Evolutionary conservation across 352 stramenopile genomes (phyloP).

Genomic region (Globisporangium sylvaticum): DNA sequence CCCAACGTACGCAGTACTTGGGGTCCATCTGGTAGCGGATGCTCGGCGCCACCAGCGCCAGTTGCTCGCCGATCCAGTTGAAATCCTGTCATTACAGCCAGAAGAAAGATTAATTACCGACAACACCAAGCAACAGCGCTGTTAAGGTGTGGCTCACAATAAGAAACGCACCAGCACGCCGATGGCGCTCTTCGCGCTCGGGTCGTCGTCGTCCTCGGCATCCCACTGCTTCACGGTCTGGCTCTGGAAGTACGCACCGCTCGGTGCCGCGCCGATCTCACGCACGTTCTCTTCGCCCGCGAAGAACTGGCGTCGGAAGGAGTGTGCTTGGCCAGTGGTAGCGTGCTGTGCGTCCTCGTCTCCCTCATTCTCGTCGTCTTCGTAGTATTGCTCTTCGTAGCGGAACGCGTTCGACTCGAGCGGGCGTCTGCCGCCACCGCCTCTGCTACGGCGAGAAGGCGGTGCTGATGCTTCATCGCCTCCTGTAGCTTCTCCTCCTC

Average conservation of each 20-base stretch:
- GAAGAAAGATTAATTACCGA: neutral
- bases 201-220: conserved; percentile 32
- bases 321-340: conserved; percentile 5
- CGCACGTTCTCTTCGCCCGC: conserved; percentile 52
- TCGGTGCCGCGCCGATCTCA: conserved; percentile 23
- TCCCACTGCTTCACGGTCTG: conserved; percentile 67
- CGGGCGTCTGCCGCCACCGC: conserved; percentile 16
- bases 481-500: neutral
- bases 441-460: neutral
- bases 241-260: conserved; percentile 58
- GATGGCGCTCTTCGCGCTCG: conserved; percentile 7
- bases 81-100: conserved; percentile 43
- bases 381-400: conserved; percentile 38
- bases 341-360: conserved; percentile 18
- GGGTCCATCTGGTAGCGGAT: conserved; percentile 65
- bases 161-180: conserved; percentile 38
- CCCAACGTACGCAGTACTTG: conserved; percentile 64
- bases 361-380: conserved; percentile 17
- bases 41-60: conserved; percentile 38
- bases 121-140: neutral
- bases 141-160: neutral
- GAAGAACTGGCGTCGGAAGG: conserved; percentile 54
- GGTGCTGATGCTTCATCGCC: neutral
- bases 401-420: conserved; percentile 74
- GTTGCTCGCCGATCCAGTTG: conserved; percentile 55